Evolutionary conservation across 176 grass and related monocot species (phyloP), one percentile per base, ranked within the genome.

Genomic region (Carex parvula): DNA sequence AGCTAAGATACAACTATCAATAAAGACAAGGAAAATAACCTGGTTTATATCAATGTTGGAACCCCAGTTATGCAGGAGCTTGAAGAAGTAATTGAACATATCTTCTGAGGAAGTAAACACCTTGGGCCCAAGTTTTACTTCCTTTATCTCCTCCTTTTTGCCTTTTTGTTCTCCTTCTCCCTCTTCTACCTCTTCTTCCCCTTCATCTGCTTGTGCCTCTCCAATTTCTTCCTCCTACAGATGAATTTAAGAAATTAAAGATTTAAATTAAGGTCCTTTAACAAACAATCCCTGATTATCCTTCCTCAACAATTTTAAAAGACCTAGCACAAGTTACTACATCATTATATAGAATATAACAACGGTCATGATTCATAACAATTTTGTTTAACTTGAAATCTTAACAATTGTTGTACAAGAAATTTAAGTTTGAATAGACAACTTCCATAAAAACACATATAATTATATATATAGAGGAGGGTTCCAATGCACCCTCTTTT

Each of bases 1-100:
- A 46, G 35, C 41, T 11, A 30, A 67, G 29, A 26, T 3, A 74
- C 9, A 4, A 14, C 8, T 0, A 73, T 22, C 64, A 20, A 72
- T 29, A 73, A 52, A 22, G 22, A 60, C 16, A 17, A 33, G 53
- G 30, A 78, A 86, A 37, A 37, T 58, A 85, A 99, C 97, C 87
- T 99, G 83, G 42, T 99, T 99, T 77, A 94, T 80, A 39, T 96
- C 88, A 17, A 95, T 15, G 44, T 92, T 83, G 18, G 87, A 75
- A 61, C 87, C n/a, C 97, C 97, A 99, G n/a, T 81, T 37, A 72
- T 83, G 93, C 7, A 99, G 88, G 18, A 99, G 81, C 1, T 84
- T 85, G 46, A 89, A 81, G 84, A 94, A 99, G 60, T 96, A 99
- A 72, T 95, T 79, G 33, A 99, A 99, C 91, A 96, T 94, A 79